Conservation (phyloP, 2,329 filamentous ascomycete species). For the Gremmenia infestans region DNA sequence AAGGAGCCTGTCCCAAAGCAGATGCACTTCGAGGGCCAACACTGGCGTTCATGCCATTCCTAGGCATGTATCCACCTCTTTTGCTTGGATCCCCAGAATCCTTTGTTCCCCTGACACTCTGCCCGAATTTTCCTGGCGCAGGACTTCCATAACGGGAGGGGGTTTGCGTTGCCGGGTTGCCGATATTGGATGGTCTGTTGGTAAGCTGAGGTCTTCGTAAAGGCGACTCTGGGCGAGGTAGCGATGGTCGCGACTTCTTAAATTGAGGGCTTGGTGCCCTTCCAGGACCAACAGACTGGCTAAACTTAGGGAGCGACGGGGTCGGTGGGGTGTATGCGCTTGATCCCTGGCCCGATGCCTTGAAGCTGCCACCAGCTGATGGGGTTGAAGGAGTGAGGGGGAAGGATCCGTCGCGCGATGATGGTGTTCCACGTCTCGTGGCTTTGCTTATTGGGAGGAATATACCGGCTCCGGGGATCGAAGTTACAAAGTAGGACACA, state of each 20-base stretch:
- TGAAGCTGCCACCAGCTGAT: slow-evolving; percentile 46
- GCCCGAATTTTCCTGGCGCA: slow-evolving; percentile 56
- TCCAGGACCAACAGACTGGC: slow-evolving; percentile 77
- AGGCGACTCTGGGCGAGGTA: slow-evolving; percentile 87
- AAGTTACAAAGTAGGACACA: slow-evolving; percentile 75
- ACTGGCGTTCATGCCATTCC: slow-evolving; percentile 44
- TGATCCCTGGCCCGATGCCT: slow-evolving; percentile 38
- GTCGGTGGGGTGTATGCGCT: slow-evolving; percentile 60
- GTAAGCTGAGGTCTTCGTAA: slow-evolving; percentile 60
- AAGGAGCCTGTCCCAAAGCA: slow-evolving; percentile 45
- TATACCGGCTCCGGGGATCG: slow-evolving; percentile 76
- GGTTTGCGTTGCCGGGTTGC: slow-evolving; percentile 45
- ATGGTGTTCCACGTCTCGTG: slow-evolving; percentile 57
- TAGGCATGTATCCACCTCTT: slow-evolving; percentile 37
- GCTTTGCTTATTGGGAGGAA: slow-evolving; percentile 86
- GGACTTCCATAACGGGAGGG: slow-evolving; percentile 60
- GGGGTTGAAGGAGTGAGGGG: slow-evolving; percentile 67
- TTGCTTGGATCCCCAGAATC: slow-evolving; percentile 57
- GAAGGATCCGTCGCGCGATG: slow-evolving; percentile 47
- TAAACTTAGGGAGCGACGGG: slow-evolving; percentile 70
- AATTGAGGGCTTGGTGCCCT: slow-evolving; percentile 63
- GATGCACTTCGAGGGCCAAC: slow-evolving; percentile 55
- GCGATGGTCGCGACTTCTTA: slow-evolving; percentile 68
- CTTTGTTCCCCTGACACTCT: slow-evolving; percentile 54
- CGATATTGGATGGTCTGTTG: slow-evolving; percentile 48